phyloP scores from a whole-genome alignment of 495 filamentous ascomycete genomes.

The Aspergillus cristatus region DNA sequence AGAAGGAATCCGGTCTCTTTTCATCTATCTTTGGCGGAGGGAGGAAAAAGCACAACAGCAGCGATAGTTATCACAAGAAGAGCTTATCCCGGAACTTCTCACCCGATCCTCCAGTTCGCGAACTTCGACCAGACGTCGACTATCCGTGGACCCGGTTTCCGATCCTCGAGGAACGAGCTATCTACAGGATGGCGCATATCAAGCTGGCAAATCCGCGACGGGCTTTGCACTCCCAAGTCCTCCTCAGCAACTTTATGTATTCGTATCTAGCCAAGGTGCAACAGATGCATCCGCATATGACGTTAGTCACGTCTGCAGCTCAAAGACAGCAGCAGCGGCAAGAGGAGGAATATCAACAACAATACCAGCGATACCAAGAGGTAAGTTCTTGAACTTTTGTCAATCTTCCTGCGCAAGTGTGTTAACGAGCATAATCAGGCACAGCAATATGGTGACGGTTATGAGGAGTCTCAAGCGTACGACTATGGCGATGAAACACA shows the following conservation, averaged over 20 bases:
- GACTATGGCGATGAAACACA: slow-evolving; percentile 47
- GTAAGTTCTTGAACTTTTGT: slow-evolving; percentile 26
- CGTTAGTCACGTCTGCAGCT: slow-evolving; percentile 51
- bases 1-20: slow-evolving; percentile 73
- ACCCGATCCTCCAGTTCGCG: slow-evolving; percentile 64
- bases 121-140: slow-evolving; percentile 76
- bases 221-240: slow-evolving; percentile 86
- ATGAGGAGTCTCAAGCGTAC: slow-evolving; percentile 50
- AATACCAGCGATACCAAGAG: slow-evolving; percentile 59
- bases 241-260: slow-evolving; percentile 99
- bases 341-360: slow-evolving; percentile 41
- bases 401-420: too few species aligned
- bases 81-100: slow-evolving; percentile 66
- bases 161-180: slow-evolving; percentile 91
- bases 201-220: slow-evolving; percentile 95
- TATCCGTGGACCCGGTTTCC: slow-evolving; percentile 95
- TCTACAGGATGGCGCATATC: slow-evolving; percentile 97
- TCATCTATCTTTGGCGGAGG: slow-evolving; percentile 83
- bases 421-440: slow-evolving; percentile 21
- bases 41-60: slow-evolving; percentile 59
- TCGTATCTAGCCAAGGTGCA: slow-evolving; percentile 98
- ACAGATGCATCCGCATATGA: slow-evolving; percentile 90
- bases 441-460: slow-evolving; percentile 43
- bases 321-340: slow-evolving; percentile 55
- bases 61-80: slow-evolving; percentile 60